A percentile compares a stretch with the other conserved stretches of the same genome.
Conservation (phyloP, 2,329 filamentous ascomycete species). For the Pseudogymnoascus sp. region DNA sequence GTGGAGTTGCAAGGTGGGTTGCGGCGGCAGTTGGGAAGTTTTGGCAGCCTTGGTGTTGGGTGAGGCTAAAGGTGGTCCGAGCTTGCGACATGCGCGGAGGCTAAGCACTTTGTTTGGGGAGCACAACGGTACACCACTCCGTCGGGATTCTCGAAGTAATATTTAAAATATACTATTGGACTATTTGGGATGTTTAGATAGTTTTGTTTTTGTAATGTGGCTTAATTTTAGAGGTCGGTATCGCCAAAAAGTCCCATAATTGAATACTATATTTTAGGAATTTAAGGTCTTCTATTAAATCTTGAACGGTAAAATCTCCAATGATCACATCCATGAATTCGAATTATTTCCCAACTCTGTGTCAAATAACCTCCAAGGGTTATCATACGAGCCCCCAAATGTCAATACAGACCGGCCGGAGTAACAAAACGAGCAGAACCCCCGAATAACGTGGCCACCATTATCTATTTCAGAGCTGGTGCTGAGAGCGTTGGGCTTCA, state of each 20-base stretch:
- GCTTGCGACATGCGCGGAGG: not conserved
- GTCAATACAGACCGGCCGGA: not conserved
- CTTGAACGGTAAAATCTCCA: not conserved
- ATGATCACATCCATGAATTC: not conserved
- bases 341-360: not conserved
- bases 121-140: not conserved
- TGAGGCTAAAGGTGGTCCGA: not conserved
- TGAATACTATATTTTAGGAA: not conserved
- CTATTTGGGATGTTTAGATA: not conserved
- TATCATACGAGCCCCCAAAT: not conserved
- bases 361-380: not conserved
- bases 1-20: constrained; percentile 6
- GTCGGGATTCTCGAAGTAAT: not conserved
- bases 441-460: not conserved
- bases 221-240: not conserved
- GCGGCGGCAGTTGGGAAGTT: constrained; percentile 5
- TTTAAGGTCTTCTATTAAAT: not conserved
- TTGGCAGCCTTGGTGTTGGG: constrained; percentile 6
- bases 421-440: not conserved
- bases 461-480: not conserved
- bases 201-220: not conserved
- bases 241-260: not conserved
- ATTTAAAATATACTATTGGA: not conserved
- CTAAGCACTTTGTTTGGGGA: not conserved
- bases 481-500: not conserved